A percentile compares a stretch with the other conserved stretches of the same genome.
Evolutionary conservation across 2,329 filamentous ascomycete species (phyloP).

Genomic region (Epichloe gansuensis): DNA sequence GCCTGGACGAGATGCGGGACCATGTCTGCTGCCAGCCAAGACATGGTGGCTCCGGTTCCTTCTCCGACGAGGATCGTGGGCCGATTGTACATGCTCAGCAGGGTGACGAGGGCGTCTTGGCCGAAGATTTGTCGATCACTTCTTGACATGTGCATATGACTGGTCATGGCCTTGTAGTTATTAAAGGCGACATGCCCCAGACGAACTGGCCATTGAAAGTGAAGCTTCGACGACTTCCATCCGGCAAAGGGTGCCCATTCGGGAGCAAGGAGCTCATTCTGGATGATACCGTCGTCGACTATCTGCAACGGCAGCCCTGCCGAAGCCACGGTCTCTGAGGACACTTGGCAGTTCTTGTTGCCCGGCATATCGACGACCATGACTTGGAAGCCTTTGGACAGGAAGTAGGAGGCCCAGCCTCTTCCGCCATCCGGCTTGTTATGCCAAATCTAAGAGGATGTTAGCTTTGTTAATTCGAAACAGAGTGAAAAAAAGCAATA

Average conservation of each 20-base stretch:
- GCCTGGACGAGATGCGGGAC: slow-evolving; percentile 33
- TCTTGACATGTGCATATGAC: slow-evolving; percentile 25
- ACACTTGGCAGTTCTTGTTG: background rate
- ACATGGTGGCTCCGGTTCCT: slow-evolving; percentile 33
- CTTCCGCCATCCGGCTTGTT: slow-evolving; percentile 33
- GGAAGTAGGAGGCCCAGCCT: slow-evolving; percentile 35
- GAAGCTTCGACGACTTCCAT: slow-evolving; percentile 18
- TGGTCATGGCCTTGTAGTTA: slow-evolving; percentile 27
- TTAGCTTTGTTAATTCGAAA: background rate
- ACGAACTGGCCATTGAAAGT: slow-evolving; percentile 29
- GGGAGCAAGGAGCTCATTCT: slow-evolving; percentile 23
- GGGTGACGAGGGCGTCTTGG: slow-evolving; percentile 24
- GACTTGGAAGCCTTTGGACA: slow-evolving; percentile 28
- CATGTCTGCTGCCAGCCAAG: slow-evolving; percentile 36
- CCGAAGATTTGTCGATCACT: slow-evolving; percentile 19
- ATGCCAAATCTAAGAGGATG: slow-evolving; percentile 20
- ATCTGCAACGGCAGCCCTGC: background rate
- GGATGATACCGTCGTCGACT: slow-evolving; percentile 9
- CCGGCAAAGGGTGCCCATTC: slow-evolving; percentile 11
- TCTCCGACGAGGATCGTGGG: slow-evolving; percentile 34
- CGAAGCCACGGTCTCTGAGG: no score
- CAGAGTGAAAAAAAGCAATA: no score
- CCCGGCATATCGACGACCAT: slow-evolving; percentile 30
- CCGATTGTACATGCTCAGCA: slow-evolving; percentile 30
- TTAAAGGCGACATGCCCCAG: slow-evolving; percentile 36